Evolutionary conservation across 2,329 filamentous ascomycete genomes (phyloP).

Genomic region (Apiospora pterosperma): DNA sequence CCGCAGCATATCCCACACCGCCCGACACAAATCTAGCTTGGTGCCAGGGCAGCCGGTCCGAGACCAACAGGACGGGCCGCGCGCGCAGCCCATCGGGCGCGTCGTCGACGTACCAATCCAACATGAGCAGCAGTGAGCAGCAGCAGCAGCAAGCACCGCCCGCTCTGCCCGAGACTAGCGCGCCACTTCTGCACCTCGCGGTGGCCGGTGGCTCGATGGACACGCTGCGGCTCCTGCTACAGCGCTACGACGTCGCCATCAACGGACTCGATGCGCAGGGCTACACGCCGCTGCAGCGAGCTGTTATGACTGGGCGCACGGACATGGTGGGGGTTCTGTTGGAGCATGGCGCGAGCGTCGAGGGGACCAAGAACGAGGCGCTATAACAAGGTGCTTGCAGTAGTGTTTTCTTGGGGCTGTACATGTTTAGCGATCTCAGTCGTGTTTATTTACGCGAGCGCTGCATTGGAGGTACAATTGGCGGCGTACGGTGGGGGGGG

Average conservation of each 20-base stretch:
- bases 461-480: background rate
- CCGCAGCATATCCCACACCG: background rate
- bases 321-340: slow-evolving; percentile 21
- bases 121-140: background rate
- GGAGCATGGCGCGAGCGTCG: slow-evolving; percentile 10
- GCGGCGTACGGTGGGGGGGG: background rate
- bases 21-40: background rate
- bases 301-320: slow-evolving; percentile 21
- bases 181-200: slow-evolving; percentile 20
- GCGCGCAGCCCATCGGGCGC: background rate
- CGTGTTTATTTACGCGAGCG: background rate
- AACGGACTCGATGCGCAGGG: slow-evolving; percentile 19
- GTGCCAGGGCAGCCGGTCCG: background rate
- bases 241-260: slow-evolving; percentile 18
- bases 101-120: background rate
- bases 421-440: background rate
- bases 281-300: slow-evolving; percentile 20
- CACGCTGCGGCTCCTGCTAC: slow-evolving; percentile 20
- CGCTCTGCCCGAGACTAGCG: slow-evolving; percentile 14
- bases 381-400: background rate
- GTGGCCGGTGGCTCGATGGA: slow-evolving; percentile 21
- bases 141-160: background rate
- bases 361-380: background rate
- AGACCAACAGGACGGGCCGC: background rate
- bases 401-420: background rate